phyloP scores from a whole-genome alignment of 257 asterid species.

The Nicotiana paniculata region DNA sequence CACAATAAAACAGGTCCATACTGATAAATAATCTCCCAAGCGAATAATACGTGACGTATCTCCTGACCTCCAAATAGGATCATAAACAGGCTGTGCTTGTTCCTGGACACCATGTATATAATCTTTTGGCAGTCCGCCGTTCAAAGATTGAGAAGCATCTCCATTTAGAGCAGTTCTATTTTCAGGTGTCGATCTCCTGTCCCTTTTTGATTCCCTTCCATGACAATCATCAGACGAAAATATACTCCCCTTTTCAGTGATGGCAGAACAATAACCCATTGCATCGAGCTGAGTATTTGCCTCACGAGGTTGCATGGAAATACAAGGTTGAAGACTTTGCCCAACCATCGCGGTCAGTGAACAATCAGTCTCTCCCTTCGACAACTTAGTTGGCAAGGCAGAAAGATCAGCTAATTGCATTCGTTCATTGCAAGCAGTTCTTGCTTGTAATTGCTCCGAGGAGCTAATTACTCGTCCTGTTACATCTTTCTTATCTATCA shows the following conservation, averaged over 20 bases:
- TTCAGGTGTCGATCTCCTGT: too few relatives aligned
- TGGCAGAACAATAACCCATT: too few relatives aligned
- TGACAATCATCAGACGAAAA: too few relatives aligned
- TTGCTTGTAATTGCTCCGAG: neutral
- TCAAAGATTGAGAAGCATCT: too few relatives aligned
- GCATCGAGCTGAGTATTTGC: too few relatives aligned
- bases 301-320: too few relatives aligned
- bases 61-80: conserved; percentile 66
- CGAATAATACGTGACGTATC: neutral
- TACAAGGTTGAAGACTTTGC: too few relatives aligned
- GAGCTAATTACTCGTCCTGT: neutral
- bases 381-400: neutral
- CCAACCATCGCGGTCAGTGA: too few relatives aligned
- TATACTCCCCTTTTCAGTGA: too few relatives aligned
- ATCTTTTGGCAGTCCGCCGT: neutral
- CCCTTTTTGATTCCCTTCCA: too few relatives aligned
- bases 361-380: too few relatives aligned
- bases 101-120: neutral
- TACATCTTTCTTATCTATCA: neutral
- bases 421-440: neutral
- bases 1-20: neutral
- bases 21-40: neutral
- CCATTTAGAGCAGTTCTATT: too few relatives aligned
- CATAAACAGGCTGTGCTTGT: conserved; percentile 24
- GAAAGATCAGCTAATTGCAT: conserved; percentile 1